Conservation (phyloP, 2,329 filamentous ascomycete species). For the Aspergillus cejpii region DNA sequence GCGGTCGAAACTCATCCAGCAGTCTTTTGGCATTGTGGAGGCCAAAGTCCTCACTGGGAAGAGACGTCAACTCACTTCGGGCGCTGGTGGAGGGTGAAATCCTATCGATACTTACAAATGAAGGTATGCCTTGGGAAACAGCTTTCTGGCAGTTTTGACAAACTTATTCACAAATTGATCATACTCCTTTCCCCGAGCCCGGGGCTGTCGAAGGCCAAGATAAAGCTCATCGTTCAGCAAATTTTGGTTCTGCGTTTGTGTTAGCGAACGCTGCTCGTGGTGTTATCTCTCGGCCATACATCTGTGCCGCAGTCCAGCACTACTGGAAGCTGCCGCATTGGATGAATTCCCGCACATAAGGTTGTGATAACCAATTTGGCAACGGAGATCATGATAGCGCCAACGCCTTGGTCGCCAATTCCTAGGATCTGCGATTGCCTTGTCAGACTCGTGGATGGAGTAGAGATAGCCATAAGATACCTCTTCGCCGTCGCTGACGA, state of each 20-base stretch:
- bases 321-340: constrained; percentile 68
- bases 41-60: constrained; percentile 66
- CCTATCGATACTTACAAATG: constrained; percentile 54
- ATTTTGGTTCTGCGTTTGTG: constrained; percentile 52
- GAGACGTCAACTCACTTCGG: constrained; percentile 1
- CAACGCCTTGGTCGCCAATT: constrained; percentile 82
- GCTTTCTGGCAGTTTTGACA: constrained; percentile 58
- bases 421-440: constrained; percentile 62
- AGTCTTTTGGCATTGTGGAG: constrained; percentile 67
- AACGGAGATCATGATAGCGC: constrained; percentile 74
- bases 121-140: constrained; percentile 73
- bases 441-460: background rate
- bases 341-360: constrained; percentile 79
- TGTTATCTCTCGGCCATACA: constrained; percentile 26
- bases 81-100: background rate
- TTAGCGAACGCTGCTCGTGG: constrained; percentile 1
- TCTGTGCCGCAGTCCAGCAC: constrained; percentile 82
- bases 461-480: constrained; percentile 17
- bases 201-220: constrained; percentile 62
- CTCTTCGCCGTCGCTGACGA: constrained; percentile 65
- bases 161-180: constrained; percentile 72
- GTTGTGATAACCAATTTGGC: constrained; percentile 80
- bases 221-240: constrained; percentile 72
- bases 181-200: constrained; percentile 65
- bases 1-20: constrained; percentile 64